Conservation (phyloP, 2,329 filamentous ascomycete genomes). For the Paracoccidioides brasiliensis region DNA sequence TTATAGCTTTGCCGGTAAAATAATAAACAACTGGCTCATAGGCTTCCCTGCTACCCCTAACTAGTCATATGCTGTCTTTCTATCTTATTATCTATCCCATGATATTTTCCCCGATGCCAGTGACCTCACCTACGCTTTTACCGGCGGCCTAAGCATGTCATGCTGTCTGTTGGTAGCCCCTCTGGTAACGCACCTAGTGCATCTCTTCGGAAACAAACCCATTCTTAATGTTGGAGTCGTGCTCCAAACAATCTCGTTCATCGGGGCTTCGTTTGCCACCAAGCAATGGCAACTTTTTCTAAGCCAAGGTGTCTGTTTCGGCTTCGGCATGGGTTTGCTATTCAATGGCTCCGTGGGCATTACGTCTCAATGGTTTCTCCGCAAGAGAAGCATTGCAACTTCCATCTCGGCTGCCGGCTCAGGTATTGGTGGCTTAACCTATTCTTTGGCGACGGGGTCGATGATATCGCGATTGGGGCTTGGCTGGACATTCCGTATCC, state of each 20-base stretch:
- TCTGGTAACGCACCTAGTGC: slow-evolving; percentile 41
- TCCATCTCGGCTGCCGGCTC: slow-evolving; percentile 46
- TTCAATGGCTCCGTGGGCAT: slow-evolving; percentile 46
- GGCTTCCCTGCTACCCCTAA: neutral
- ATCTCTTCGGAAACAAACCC: slow-evolving; percentile 39
- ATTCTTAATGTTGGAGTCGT: slow-evolving; percentile 44
- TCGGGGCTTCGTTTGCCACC: slow-evolving; percentile 43
- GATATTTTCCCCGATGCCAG: slow-evolving; percentile 43
- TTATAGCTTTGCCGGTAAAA: neutral
- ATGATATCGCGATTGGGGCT: slow-evolving; percentile 45
- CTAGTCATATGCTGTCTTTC: slow-evolving; percentile 43
- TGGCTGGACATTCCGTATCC: slow-evolving; percentile 48
- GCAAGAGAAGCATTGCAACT: slow-evolving; percentile 45
- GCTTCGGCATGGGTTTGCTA: slow-evolving; percentile 49
- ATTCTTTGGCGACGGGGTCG: slow-evolving; percentile 44
- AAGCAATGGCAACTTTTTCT: slow-evolving; percentile 49
- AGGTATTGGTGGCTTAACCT: slow-evolving; percentile 47
- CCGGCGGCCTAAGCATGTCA: slow-evolving; percentile 47
- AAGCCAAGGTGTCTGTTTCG: slow-evolving; percentile 48
- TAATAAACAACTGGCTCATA: neutral
- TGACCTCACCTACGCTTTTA: slow-evolving; percentile 45
- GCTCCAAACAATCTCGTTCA: slow-evolving; percentile 42
- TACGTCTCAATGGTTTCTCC: slow-evolving; percentile 50
- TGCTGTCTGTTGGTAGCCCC: slow-evolving; percentile 46
- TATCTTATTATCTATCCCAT: slow-evolving; percentile 45